Evolutionary conservation across 805 yeast species (phyloP).

Genomic region (Wickerhamomyces ciferrii): DNA sequence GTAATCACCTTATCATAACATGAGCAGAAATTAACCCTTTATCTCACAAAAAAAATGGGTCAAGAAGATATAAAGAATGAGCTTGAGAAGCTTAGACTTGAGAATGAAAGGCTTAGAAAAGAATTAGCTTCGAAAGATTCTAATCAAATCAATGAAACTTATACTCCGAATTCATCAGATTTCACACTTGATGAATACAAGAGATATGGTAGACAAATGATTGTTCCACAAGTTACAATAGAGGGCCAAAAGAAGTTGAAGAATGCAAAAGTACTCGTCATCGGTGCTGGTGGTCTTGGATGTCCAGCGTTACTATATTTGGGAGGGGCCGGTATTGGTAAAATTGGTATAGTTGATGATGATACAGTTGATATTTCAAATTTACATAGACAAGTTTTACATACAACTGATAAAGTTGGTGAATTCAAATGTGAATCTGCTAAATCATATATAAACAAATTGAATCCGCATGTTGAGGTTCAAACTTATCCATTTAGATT

Average conservation of each 20-base stretch:
- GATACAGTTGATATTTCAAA: slow-evolving; percentile 84
- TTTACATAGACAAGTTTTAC: slow-evolving; percentile 85
- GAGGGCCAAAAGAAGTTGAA: slow-evolving; percentile 57
- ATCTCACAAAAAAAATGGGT: background rate
- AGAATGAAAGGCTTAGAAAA: slow-evolving; percentile 7
- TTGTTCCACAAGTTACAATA: slow-evolving; percentile 65
- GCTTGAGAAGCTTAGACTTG: slow-evolving; percentile 8
- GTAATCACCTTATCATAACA: background rate
- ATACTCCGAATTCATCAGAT: background rate
- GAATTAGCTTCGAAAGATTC: background rate
- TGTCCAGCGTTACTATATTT: slow-evolving; percentile 85
- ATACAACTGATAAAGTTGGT: slow-evolving; percentile 63
- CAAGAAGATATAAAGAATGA: slow-evolving; percentile 3
- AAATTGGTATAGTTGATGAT: slow-evolving; percentile 80
- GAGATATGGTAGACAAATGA: slow-evolving; percentile 93
- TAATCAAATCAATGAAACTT: background rate
- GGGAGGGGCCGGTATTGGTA: slow-evolving; percentile 84
- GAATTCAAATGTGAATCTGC: slow-evolving; percentile 80
- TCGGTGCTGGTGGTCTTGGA: slow-evolving; percentile 98
- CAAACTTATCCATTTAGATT: slow-evolving; percentile 47
- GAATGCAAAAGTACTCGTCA: slow-evolving; percentile 56
- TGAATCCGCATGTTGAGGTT: slow-evolving; percentile 68
- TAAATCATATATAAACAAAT: slow-evolving; percentile 35
- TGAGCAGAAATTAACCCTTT: background rate
- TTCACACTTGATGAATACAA: slow-evolving; percentile 58